phyloP scores from a whole-genome alignment of 345 rosid species.

The Eucalyptus guilfoylei region DNA sequence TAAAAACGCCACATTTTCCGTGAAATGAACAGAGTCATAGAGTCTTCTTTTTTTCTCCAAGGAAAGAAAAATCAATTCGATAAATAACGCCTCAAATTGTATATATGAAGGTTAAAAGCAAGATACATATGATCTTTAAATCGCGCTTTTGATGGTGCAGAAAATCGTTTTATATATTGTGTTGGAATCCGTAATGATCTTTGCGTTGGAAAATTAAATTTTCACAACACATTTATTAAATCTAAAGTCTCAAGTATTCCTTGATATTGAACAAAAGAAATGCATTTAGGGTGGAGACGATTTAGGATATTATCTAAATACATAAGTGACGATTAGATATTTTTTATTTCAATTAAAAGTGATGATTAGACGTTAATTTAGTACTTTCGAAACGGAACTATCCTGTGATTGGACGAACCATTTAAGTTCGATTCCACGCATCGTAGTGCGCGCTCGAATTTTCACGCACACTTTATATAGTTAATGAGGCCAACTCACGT shows the following conservation, averaged over 20 bases:
- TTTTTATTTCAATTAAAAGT: background rate
- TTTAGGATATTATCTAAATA: background rate
- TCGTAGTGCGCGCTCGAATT: background rate
- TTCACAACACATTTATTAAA: background rate
- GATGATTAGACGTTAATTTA: background rate
- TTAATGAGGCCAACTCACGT: background rate
- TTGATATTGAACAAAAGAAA: background rate
- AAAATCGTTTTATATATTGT: background rate
- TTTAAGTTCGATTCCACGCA: background rate
- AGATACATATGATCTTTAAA: background rate
- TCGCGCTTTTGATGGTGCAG: background rate
- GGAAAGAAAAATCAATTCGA: background rate
- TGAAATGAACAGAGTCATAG: fast-evolving
- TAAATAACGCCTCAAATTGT: background rate
- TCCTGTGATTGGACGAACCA: background rate
- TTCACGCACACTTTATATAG: background rate
- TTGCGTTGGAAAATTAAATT: background rate
- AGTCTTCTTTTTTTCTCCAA: background rate
- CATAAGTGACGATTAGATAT: background rate
- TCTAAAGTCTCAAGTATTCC: background rate
- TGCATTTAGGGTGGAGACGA: background rate
- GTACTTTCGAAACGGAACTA: background rate
- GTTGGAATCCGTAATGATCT: background rate
- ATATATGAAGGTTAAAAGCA: background rate
- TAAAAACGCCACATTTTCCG: too few relatives aligned